These are phyloP conservation scores for Diaporthe sp. DNA, from an alignment of 2,329 filamentous ascomycete species.

Conservation along the genomic window DNA sequence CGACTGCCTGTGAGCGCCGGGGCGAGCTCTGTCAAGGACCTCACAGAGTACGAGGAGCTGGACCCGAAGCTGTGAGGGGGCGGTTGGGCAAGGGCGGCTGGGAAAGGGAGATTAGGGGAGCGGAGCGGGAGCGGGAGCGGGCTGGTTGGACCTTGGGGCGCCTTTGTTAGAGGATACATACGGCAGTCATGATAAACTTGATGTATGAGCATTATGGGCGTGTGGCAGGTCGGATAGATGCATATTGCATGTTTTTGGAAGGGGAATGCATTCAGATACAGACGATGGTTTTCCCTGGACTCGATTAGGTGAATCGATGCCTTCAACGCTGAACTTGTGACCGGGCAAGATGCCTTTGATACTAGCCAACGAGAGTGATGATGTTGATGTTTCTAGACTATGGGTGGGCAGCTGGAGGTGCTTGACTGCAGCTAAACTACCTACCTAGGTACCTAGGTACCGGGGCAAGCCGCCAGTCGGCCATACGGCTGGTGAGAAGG, in stretches of 20 bases:
- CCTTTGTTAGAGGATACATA: conserved; percentile 22
- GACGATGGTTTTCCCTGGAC: background rate
- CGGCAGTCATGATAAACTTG: conserved; percentile 25
- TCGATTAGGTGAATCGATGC: background rate
- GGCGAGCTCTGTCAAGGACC: conserved; percentile 78
- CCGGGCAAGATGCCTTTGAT: too few species aligned
- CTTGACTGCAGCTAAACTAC: background rate
- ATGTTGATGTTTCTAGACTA: background rate
- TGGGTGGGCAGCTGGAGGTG: background rate
- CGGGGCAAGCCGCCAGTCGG: too few species aligned
- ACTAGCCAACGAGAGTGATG: background rate
- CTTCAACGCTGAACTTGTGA: background rate
- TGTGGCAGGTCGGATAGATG: conserved; percentile 21
- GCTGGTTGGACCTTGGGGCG: background rate
- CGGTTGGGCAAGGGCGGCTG: background rate
- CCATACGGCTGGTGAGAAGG: background rate
- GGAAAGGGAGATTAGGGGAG: background rate
- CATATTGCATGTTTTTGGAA: conserved; percentile 17
- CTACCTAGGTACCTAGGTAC: background rate
- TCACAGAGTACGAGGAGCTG: conserved; percentile 88
- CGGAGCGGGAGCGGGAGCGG: background rate
- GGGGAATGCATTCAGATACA: conserved; percentile 18
- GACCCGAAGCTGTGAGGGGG: conserved; percentile 80
- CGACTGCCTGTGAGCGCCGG: conserved; percentile 79
- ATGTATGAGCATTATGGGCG: conserved; percentile 29